These are phyloP conservation scores for Aspergillus felis DNA, from an alignment of 2,329 filamentous ascomycete species.

Conservation along the genomic window DNA sequence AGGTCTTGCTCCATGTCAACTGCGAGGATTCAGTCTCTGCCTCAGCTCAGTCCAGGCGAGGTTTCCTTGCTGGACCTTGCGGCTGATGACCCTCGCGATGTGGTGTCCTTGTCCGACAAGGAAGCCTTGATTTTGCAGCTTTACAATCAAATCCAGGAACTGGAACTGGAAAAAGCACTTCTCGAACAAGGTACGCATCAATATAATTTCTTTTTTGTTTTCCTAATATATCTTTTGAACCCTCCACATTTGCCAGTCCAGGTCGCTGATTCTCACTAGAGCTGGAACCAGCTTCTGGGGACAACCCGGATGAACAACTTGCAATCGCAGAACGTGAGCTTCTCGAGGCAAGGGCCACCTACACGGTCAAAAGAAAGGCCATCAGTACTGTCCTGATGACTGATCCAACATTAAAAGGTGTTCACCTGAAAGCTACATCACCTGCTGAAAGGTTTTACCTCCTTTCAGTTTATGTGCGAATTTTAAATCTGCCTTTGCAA, in stretches of 20 bases:
- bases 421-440: conserved; percentile 64
- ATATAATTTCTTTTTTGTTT: conserved; percentile 3
- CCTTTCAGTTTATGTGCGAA: neutral
- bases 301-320: conserved; percentile 51
- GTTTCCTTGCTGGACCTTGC: conserved; percentile 38
- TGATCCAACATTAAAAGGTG: conserved; percentile 72
- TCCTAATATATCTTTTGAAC: neutral
- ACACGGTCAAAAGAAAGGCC: conserved; percentile 66
- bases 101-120: conserved; percentile 58
- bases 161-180: conserved; percentile 68
- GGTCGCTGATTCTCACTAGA: conserved; percentile 17
- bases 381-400: conserved; percentile 65
- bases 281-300: conserved; percentile 39
- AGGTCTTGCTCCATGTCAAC: conserved; percentile 34
- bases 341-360: conserved; percentile 66
- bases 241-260: neutral
- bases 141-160: conserved; percentile 67
- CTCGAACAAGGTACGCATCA: conserved; percentile 44
- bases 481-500: conserved; percentile 7
- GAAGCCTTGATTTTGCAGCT: conserved; percentile 66
- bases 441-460: conserved; percentile 62
- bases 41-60: conserved; percentile 33
- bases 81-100: conserved; percentile 43
- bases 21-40: conserved; percentile 23
- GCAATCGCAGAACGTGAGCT: conserved; percentile 59